A percentile compares a stretch with the other conserved stretches of the same genome.
Evolutionary conservation across 371 early-diverging fungal species (phyloP).

Genomic region (Zancudomyces culisetae): DNA sequence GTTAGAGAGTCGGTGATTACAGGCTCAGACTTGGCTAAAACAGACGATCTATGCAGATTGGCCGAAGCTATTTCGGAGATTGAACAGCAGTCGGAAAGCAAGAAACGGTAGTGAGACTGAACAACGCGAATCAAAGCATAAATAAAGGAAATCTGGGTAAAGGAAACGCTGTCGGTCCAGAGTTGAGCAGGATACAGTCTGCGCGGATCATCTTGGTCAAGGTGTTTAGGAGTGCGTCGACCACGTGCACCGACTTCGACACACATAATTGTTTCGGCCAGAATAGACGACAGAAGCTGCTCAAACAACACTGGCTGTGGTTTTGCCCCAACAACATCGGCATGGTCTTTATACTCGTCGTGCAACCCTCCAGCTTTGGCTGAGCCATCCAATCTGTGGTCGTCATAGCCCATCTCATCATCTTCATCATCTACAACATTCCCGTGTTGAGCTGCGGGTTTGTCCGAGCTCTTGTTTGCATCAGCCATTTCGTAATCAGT

Average conservation of each 20-base stretch:
- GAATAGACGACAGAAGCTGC: neutral
- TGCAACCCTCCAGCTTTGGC: conserved; percentile 1
- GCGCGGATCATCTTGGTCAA: conserved; percentile 2
- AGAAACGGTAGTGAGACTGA: conserved; percentile 1
- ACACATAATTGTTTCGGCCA: conserved; percentile 3
- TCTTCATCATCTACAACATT: too few species aligned
- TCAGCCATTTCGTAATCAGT: neutral
- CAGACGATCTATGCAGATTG: neutral
- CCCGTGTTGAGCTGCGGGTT: too few species aligned
- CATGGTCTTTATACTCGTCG: conserved; percentile 5
- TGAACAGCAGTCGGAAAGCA: neutral
- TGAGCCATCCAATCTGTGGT: conserved; percentile 6
- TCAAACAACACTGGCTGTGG: neutral
- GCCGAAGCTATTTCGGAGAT: neutral
- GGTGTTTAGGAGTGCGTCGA: neutral
- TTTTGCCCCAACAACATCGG: conserved; percentile 3
- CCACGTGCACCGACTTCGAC: conserved; percentile 1
- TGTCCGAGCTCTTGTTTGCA: neutral
- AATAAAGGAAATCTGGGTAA: neutral
- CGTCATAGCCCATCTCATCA: neutral
- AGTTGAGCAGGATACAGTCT: neutral
- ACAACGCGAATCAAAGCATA: neutral
- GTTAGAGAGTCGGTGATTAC: conserved; percentile 1
- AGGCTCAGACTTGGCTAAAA: neutral
- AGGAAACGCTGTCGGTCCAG: conserved; percentile 3